phyloP scores from a whole-genome alignment of 176 grass and related monocot genomes.

The Eleusine coracana region DNA sequence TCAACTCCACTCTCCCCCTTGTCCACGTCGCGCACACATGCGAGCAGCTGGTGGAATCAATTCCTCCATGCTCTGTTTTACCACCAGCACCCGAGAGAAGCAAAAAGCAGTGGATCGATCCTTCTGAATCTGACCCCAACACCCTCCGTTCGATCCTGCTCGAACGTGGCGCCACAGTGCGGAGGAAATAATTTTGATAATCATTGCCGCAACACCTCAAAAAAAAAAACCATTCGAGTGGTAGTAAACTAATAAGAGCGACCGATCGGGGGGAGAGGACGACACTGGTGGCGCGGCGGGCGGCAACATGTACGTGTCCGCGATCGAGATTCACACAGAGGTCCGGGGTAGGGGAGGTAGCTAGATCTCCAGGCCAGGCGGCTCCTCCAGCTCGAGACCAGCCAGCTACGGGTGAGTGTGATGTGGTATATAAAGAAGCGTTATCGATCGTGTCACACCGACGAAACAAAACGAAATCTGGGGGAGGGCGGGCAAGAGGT shows the following conservation, averaged over 20 bases:
- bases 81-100: conserved; percentile 13
- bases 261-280: not conserved
- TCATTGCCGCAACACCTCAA: not conserved
- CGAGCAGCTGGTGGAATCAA: not conserved
- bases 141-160: too few relatives aligned
- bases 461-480: not conserved
- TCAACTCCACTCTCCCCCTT: not conserved
- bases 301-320: not conserved
- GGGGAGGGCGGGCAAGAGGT: not conserved
- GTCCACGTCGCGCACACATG: conserved; percentile 26
- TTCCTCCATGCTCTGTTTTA: not conserved
- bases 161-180: conserved; percentile 26
- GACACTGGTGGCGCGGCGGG: not conserved
- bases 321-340: not conserved
- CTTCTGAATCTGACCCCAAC: conserved; percentile 33
- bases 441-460: conserved; percentile 17
- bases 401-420: not conserved
- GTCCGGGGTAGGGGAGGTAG: not conserved
- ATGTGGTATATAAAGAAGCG: conserved; percentile 17
- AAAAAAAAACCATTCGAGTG: not conserved
- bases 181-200: not conserved
- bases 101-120: conserved; percentile 10
- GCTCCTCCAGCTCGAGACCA: not conserved
- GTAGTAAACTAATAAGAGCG: not conserved
- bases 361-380: conserved; percentile 11